Base-by-base conservation (phyloP, 1,284 basidiomycete species). In the Pisolithus thermaeus region DNA sequence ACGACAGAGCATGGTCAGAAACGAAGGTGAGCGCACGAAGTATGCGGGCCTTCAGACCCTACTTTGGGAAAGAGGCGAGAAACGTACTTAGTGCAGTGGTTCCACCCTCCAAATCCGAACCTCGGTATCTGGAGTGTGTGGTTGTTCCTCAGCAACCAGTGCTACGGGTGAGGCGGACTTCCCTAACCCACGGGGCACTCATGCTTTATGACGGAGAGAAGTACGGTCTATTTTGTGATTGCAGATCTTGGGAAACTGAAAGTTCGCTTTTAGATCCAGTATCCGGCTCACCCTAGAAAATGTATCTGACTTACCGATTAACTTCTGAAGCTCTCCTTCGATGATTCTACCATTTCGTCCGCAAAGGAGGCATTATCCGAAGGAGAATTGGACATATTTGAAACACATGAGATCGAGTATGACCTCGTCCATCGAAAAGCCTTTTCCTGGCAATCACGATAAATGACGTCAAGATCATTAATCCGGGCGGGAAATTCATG, bases 161-260 rank as follows among this genome's bases (percentile, higher is more conserved):
- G 30, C 71, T 98, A 49, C 81, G 90, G 51, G 87, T 97, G 61
- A 79, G 90, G 55, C 78, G 90, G 64, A 89, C 87, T n/a, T 91
- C 90, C 6, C 73, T 97, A 16, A 92, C 86, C 1, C 90, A 96
- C 61, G 92, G 92, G 2, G 91, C 92, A 1, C 73, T 97, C 27
- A 95, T 96, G 87, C 73, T 99, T 49, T 96, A 93, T 63, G 83
- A 96, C 50, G 96, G 96, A 41, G 96, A 99, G 74, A 83, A 72
- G 89, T 92, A 56, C 55, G 83, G 71, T 14, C 3, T 41, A 12
- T 49, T 46, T 20, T 50, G 35, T 16, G 30, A 32, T 28, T 32
- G n/a, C 45, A 30, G 36, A 8, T n/a, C 20, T 16, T 16, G 28
- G 41, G 18, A 23, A 42, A 9, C 23, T 56, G 52, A 64, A 49